Evolutionary conservation across 2,329 filamentous ascomycete genomes (phyloP).

Genomic region (Ceratocystis lukuohia): DNA sequence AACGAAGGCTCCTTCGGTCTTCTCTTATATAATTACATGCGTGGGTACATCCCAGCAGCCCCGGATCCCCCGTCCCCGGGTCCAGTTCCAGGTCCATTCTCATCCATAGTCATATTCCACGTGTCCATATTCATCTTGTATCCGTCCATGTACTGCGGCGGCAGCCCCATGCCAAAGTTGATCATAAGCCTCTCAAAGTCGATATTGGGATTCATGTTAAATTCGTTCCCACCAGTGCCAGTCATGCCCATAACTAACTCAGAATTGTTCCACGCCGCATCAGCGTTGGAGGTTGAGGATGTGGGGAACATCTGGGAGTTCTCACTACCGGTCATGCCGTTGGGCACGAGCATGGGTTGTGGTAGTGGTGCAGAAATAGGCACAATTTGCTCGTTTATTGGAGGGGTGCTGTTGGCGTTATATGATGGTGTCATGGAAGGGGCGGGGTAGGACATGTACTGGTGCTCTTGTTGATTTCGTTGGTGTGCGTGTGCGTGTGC

Average conservation of each 20-base stretch:
- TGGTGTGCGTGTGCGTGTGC: background rate
- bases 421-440: background rate
- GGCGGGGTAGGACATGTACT: background rate
- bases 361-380: background rate
- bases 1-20: background rate
- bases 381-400: background rate
- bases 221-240: background rate
- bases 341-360: background rate
- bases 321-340: background rate
- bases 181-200: slow-evolving; percentile 20
- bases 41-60: background rate
- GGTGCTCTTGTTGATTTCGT: background rate
- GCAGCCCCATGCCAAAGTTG: slow-evolving; percentile 19
- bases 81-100: background rate
- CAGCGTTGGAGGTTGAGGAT: background rate
- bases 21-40: background rate
- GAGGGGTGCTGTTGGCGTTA: background rate
- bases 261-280: background rate
- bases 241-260: background rate
- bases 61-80: background rate
- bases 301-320: background rate
- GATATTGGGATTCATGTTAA: slow-evolving; percentile 10
- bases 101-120: slow-evolving; percentile 6
- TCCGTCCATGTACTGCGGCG: slow-evolving; percentile 14
- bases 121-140: slow-evolving; percentile 14